Conservation (phyloP, 306 rosid genomes). For the Castanea mollissima region DNA sequence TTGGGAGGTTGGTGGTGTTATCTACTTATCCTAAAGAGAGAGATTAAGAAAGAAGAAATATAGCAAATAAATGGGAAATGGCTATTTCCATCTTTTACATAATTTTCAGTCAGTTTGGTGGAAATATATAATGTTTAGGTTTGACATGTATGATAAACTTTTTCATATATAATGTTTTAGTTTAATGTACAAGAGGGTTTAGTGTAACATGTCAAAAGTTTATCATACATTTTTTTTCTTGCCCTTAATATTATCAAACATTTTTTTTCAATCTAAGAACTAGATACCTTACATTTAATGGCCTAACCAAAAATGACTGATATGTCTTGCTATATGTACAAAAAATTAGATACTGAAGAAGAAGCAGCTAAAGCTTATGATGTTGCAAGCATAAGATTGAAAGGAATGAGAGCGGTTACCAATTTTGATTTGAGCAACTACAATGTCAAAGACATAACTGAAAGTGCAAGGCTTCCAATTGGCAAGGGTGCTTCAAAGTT, state of each 20-base stretch:
- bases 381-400: conserved; percentile 21
- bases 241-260: not conserved
- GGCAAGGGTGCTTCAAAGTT: conserved; percentile 24
- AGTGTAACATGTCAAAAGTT: too few species aligned
- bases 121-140: too few species aligned
- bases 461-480: conserved; percentile 11
- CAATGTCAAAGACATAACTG: conserved; percentile 12
- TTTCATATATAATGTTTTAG: too few species aligned
- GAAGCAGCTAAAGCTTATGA: conserved; percentile 42
- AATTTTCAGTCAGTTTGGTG: too few species aligned
- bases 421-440: conserved; percentile 23
- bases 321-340: not conserved
- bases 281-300: not conserved
- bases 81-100: too few species aligned
- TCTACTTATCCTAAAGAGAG: too few species aligned
- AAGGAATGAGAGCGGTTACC: conserved; percentile 3
- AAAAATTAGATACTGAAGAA: conserved; percentile 19
- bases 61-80: too few species aligned
- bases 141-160: too few species aligned
- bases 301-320: not conserved
- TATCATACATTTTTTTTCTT: too few species aligned
- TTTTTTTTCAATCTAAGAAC: not conserved
- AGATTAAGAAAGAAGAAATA: too few species aligned
- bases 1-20: too few species aligned
- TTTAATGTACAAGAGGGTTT: too few species aligned